A percentile compares a stretch with the other conserved stretches of the same genome.
Evolutionary conservation across 1,284 basidiomycete species (phyloP).

Genomic region (Caloboletus firmus): DNA sequence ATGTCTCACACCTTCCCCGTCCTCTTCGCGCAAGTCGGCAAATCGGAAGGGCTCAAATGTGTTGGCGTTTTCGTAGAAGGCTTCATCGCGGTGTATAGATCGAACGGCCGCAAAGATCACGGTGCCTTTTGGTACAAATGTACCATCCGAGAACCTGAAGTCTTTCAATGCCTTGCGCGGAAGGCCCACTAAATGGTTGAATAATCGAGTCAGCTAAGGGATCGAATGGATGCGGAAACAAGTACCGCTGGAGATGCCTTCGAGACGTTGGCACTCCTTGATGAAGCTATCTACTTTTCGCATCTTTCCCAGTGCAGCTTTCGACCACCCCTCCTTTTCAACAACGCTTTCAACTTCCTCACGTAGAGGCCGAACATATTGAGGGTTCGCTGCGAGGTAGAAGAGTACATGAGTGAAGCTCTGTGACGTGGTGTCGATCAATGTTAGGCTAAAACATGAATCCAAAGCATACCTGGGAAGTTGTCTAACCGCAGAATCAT

Average conservation of each 20-base stretch:
- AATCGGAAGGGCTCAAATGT: slow-evolving; percentile 38
- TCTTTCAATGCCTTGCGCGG: slow-evolving; percentile 36
- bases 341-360: slow-evolving; percentile 41
- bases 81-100: slow-evolving; percentile 28
- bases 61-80: slow-evolving; percentile 25
- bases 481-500: slow-evolving; percentile 1
- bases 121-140: slow-evolving; percentile 38
- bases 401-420: slow-evolving; percentile 39
- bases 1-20: slow-evolving; percentile 17
- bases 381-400: slow-evolving; percentile 38
- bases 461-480: slow-evolving; percentile 15
- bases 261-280: slow-evolving; percentile 41
- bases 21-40: slow-evolving; percentile 12
- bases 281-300: slow-evolving; percentile 48
- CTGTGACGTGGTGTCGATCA: slow-evolving; percentile 9
- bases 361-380: slow-evolving; percentile 41
- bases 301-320: slow-evolving; percentile 41
- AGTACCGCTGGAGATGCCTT: slow-evolving; percentile 32
- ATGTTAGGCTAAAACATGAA: not conserved
- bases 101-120: slow-evolving; percentile 21
- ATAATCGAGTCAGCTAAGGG: not conserved
- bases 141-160: slow-evolving; percentile 43
- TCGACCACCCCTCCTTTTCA: slow-evolving; percentile 39
- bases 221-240: not conserved
- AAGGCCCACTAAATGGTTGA: slow-evolving; percentile 27